Evolutionary conservation across 257 asterid species (phyloP), one percentile per base, ranked within the genome.

Genomic region (Nemophila menziesii): DNA sequence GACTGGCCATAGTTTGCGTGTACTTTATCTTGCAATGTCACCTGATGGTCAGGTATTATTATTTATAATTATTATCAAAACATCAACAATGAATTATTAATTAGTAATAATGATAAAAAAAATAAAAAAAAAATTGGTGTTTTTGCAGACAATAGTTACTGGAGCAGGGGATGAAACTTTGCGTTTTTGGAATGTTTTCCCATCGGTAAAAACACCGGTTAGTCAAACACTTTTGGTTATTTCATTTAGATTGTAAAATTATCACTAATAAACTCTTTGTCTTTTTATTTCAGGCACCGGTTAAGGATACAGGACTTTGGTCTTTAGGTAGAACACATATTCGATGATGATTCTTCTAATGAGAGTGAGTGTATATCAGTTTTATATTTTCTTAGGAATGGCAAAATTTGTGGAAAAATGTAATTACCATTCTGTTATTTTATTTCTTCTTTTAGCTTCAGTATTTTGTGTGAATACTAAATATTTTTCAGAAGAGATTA

Each of bases 81-180:
- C n/a, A n/a, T n/a, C n/a, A n/a, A n/a, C n/a, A n/a, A n/a, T n/a
- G n/a, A n/a, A n/a, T n/a, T n/a, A n/a, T n/a, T n/a, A n/a, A n/a
- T n/a, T n/a, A n/a, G n/a, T n/a, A n/a, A n/a, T n/a, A n/a, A n/a
- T n/a, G n/a, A n/a, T n/a, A n/a, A n/a, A n/a, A n/a, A n/a, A n/a
- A n/a, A n/a, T n/a, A n/a, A n/a, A n/a, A n/a, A n/a, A n/a, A n/a
- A 2, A 29, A 2, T 29, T 29, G 36, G 5, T 21, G 29, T 17
- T 33, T 62, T 21, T 63, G 55, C 78, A 86, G 95, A 84, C 98
- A 7, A 84, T 89, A 48, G 96, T 89, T 48, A 89, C 96, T 0
- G 98, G 94, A 52, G 98, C 98, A 33, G 96, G 96, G 21, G 96
- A 90, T n/a, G 96, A 85, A 64, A 90, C 96, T 0, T 68, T 90